Evolutionary conservation across 1,139 yeast species (phyloP), one percentile per base, ranked within the genome.

Genomic region (Kodamaea alishanica): DNA sequence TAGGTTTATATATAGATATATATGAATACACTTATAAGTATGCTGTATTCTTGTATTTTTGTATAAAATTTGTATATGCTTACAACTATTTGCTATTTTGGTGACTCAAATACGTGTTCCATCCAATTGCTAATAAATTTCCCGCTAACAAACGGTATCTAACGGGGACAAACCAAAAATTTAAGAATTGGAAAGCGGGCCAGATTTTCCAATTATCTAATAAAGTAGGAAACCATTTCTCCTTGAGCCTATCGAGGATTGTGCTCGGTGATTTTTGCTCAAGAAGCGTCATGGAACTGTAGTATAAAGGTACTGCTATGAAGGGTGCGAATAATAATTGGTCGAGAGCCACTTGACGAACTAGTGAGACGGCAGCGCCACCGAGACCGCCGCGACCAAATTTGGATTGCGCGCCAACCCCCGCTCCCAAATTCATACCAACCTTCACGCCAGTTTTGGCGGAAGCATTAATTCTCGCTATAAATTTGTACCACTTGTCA

Each of bases 81-180:
- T 15, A 15, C 10, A 31, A 15, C 6, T 34, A 30, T 30, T 42
- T 42, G 28, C 11, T 38, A 26, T 46, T 42, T 20, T 40, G 40
- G 26, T 69, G 68, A 35, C 94, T 84, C 50, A 89, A 59, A 55
- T 75, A 88, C 12, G 92, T 79, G 57, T 89, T 90, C 97, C 97
- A 90, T 5, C 84, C 81, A 26, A 89, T 77, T 38, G 94, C 79
- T 22, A 86, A 73, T 2, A 80, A 48, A 52, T 88, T 87, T 28
- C 85, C 95, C 5, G 81, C 70, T 34, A 85, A 52, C 40, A 89
- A 62, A 29, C 95, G 73, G 51, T 76, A 77, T 32, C 79, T 79
- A 2, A 81, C 76, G 0, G 96, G 96, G 4, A 86, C 75, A 9
- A 84, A 52, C 33, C 77, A 71, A 53, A 90, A 86, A 59, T 90